Percentiles rank a stretch among this genome's conserved stretches.
phyloP scores from a whole-genome alignment of 768 basidiomycete genomes.

The Russula virescens region DNA sequence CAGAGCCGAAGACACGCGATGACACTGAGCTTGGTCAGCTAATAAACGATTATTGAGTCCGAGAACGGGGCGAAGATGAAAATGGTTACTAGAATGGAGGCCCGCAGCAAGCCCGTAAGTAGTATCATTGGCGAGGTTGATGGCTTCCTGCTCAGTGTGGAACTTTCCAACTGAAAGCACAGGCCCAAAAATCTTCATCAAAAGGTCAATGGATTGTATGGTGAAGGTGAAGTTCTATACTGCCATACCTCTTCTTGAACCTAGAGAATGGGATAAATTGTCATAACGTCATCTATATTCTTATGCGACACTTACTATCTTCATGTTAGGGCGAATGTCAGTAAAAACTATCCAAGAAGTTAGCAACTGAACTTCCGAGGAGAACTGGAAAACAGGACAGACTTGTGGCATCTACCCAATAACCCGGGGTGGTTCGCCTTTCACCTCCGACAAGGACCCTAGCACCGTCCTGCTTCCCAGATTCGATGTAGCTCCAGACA shows the following conservation, averaged over 20 bases:
- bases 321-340: constrained; percentile 76
- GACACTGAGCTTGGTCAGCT: constrained; percentile 83
- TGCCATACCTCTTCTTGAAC: constrained; percentile 70
- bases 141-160: constrained; percentile 81
- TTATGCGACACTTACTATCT: constrained; percentile 53
- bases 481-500: constrained; percentile 83
- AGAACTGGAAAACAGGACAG: constrained; percentile 28
- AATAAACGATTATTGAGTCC: constrained; percentile 22
- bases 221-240: background rate
- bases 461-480: constrained; percentile 81
- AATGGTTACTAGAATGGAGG: constrained; percentile 69
- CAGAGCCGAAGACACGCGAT: constrained; percentile 78
- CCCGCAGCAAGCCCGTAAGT: constrained; percentile 90
- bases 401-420: constrained; percentile 88
- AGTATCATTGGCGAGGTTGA: constrained; percentile 80
- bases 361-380: background rate
- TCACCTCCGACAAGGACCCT: constrained; percentile 72
- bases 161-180: constrained; percentile 82
- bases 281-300: background rate
- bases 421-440: constrained; percentile 73
- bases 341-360: constrained; percentile 57
- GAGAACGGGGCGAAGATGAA: background rate
- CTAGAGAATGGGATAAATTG: constrained; percentile 28
- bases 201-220: background rate
- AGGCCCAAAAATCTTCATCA: constrained; percentile 83